phyloP scores from a whole-genome alignment of 139 green algal species.

The Parachlorella kessleri region DNA sequence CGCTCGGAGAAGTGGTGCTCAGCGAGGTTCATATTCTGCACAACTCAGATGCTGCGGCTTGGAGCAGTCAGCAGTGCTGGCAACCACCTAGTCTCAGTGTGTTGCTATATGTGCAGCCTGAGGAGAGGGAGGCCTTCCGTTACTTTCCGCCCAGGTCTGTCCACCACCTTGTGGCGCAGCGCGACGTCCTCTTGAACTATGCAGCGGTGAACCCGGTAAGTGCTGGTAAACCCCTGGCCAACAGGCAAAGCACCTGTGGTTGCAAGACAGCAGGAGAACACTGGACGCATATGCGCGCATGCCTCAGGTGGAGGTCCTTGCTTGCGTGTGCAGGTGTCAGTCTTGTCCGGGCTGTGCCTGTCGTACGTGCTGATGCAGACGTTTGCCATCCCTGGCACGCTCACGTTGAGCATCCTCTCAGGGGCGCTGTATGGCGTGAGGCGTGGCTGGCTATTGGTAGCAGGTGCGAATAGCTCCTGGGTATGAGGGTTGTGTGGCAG shows the following conservation, averaged over 20 bases:
- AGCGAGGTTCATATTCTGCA: too few relatives aligned
- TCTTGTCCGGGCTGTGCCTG: background rate
- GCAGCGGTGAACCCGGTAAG: conserved; percentile 33
- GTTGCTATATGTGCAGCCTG: too few relatives aligned
- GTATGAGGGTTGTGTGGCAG: too few relatives aligned
- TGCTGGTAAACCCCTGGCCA: too few relatives aligned
- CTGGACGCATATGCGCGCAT: too few relatives aligned
- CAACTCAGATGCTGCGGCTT: too few relatives aligned
- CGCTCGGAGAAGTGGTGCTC: too few relatives aligned
- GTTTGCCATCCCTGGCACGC: conserved; percentile 77
- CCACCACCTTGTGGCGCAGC: conserved; percentile 14
- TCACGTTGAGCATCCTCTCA: conserved; percentile 69
- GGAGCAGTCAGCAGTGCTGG: too few relatives aligned
- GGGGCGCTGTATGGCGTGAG: conserved; percentile 69
- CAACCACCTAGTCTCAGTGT: too few relatives aligned
- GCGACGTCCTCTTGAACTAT: conserved; percentile 47
- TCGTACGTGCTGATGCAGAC: conserved; percentile 48
- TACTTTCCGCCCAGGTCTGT: conserved; percentile 17
- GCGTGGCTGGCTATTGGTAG: conserved; percentile 44
- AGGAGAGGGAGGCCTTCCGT: conserved; percentile 1
- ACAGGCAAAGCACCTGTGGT: too few relatives aligned
- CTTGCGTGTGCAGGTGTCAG: background rate
- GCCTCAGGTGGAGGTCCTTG: too few relatives aligned
- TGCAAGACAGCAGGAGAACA: background rate
- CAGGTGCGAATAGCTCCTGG: conserved; percentile 26